A percentile compares a stretch with the other conserved stretches of the same genome.
These are phyloP conservation scores for Ephemerocybe angulata DNA, from an alignment of 768 basidiomycete genomes.

Conservation along the genomic window DNA sequence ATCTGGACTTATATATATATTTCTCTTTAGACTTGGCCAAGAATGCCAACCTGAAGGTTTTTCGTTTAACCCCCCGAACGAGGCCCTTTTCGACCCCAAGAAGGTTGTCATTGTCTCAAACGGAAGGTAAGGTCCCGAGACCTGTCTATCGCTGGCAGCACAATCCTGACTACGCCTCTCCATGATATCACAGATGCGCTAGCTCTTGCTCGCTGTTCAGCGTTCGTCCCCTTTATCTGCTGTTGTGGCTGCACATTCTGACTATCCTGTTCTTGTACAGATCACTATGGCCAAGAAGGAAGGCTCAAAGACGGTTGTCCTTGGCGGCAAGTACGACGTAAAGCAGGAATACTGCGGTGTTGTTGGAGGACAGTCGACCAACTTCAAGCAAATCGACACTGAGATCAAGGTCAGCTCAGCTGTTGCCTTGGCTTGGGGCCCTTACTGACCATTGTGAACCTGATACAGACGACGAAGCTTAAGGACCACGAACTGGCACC, in stretches of 20 bases:
- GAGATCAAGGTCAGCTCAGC: constrained; percentile 45
- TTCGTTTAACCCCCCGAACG: constrained; percentile 34
- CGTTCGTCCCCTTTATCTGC: constrained; percentile 28
- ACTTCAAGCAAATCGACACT: constrained; percentile 57
- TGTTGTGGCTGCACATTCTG: neutral
- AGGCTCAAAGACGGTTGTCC: constrained; percentile 51
- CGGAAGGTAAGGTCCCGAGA: constrained; percentile 32
- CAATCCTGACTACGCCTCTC: no score
- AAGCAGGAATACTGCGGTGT: constrained; percentile 59
- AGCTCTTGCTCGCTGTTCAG: constrained; percentile 49
- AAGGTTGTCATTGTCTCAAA: constrained; percentile 56
- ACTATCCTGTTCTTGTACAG: constrained; percentile 21
- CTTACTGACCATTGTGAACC: neutral
- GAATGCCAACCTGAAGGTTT: constrained; percentile 33
- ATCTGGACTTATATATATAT: neutral
- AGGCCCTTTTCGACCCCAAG: constrained; percentile 47
- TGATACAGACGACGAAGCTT: constrained; percentile 42
- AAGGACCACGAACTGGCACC: constrained; percentile 58
- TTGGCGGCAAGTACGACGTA: constrained; percentile 49
- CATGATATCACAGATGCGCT: constrained; percentile 50
- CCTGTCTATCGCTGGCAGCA: neutral
- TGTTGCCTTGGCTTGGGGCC: neutral
- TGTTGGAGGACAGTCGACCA: constrained; percentile 60
- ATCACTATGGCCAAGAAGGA: constrained; percentile 60
- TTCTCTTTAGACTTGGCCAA: constrained; percentile 37